Evolutionary conservation across 495 filamentous ascomycete species (phyloP).

Genomic region (Annulohypoxylon nitens): DNA sequence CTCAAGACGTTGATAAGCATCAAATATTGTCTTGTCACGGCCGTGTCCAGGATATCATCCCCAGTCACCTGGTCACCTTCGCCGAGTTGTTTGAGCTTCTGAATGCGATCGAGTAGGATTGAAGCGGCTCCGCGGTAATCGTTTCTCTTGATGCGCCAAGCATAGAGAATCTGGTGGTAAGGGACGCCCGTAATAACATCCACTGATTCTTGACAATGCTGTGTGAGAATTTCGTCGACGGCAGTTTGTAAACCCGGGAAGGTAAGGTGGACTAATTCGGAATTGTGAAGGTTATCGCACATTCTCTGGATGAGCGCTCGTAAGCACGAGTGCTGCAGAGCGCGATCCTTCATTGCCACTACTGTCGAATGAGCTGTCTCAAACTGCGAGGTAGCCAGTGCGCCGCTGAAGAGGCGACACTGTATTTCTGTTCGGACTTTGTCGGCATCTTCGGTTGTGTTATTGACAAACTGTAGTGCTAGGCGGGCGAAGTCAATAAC

Average conservation of each 20-base stretch:
- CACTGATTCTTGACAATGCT: slow-evolving; percentile 68
- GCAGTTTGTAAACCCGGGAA: slow-evolving; percentile 79
- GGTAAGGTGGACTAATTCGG: slow-evolving; percentile 78
- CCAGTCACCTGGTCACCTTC: slow-evolving; percentile 62
- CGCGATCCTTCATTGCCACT: slow-evolving; percentile 73
- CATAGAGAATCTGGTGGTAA: slow-evolving; percentile 87
- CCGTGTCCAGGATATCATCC: slow-evolving; percentile 66
- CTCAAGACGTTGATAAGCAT: slow-evolving; percentile 88
- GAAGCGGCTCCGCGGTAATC: slow-evolving; percentile 92
- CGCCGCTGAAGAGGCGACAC: slow-evolving; percentile 83
- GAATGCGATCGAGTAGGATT: slow-evolving; percentile 73
- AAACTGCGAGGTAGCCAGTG: slow-evolving; percentile 80
- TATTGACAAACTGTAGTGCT: slow-evolving; percentile 73
- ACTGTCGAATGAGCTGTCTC: slow-evolving; percentile 86
- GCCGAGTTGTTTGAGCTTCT: slow-evolving; percentile 63
- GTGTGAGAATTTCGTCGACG: slow-evolving; percentile 81
- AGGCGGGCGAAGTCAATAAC: slow-evolving; percentile 87
- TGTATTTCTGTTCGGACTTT: slow-evolving; percentile 74
- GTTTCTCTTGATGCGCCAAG: slow-evolving; percentile 84
- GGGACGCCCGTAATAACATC: slow-evolving; percentile 71
- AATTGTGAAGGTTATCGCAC: slow-evolving; percentile 73
- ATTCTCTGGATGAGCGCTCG: slow-evolving; percentile 77
- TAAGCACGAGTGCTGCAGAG: slow-evolving; percentile 73
- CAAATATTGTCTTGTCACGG: slow-evolving; percentile 77
- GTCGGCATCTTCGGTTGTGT: slow-evolving; percentile 57